A percentile compares a stretch with the other conserved stretches of the same genome.
Conservation (phyloP, 805 yeast genomes). For the Monosporozyma siamensis region DNA sequence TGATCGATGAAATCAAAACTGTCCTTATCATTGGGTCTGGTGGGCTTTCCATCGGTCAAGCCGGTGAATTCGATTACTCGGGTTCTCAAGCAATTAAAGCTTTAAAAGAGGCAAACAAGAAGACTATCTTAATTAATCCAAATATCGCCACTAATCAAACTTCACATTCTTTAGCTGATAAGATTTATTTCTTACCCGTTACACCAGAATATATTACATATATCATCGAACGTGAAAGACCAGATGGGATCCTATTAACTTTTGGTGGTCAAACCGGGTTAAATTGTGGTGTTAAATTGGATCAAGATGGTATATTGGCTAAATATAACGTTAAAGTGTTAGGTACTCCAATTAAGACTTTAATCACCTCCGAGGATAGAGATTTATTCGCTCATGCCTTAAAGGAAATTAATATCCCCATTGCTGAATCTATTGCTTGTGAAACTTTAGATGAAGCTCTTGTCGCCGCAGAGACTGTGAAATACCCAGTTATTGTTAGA, state of each 20-base stretch:
- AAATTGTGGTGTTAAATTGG: slow-evolving; percentile 91
- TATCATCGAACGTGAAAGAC: slow-evolving; percentile 90
- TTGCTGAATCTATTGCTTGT: slow-evolving; percentile 94
- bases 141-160: slow-evolving; percentile 97
- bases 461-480: slow-evolving; percentile 77
- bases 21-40: slow-evolving; percentile 95
- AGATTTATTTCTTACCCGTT: slow-evolving; percentile 89
- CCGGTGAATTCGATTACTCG: slow-evolving; percentile 95
- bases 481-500: slow-evolving; percentile 94
- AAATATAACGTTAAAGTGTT: slow-evolving; percentile 87
- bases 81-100: slow-evolving; percentile 98
- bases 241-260: slow-evolving; percentile 91
- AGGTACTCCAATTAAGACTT: slow-evolving; percentile 94
- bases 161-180: slow-evolving; percentile 90
- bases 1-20: slow-evolving; percentile 25
- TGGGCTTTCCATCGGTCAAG: slow-evolving; percentile 94
- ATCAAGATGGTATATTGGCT: slow-evolving; percentile 88
- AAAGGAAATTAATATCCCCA: slow-evolving; percentile 90
- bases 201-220: slow-evolving; percentile 94
- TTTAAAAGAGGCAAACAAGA: slow-evolving; percentile 76
- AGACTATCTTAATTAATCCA: slow-evolving; percentile 83
- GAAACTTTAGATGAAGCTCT: slow-evolving; percentile 88
- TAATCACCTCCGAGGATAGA: slow-evolving; percentile 96
- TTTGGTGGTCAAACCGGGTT: slow-evolving; percentile 98
- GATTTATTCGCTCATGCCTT: slow-evolving; percentile 91